A percentile compares a stretch with the other conserved stretches of the same genome.
Evolutionary conservation across 169 alveolate species (phyloP).

Genomic region (Plasmodium vinckei): DNA sequence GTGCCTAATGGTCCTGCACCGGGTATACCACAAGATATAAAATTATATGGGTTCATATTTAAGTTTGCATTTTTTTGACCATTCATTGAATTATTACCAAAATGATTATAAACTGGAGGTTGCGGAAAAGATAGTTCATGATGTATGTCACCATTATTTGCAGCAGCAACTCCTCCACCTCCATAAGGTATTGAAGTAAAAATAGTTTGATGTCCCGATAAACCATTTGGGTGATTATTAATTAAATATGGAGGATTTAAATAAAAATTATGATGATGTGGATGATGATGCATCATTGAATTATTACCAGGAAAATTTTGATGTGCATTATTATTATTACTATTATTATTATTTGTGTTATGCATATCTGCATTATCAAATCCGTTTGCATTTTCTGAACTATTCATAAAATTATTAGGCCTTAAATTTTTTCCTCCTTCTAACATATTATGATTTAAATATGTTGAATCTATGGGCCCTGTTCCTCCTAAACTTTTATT

Average conservation of each 20-base stretch:
- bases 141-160: conserved; percentile 27
- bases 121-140: conserved; percentile 56
- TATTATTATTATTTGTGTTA: background rate
- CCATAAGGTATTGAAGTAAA: conserved; percentile 30
- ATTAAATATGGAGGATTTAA: conserved; percentile 23
- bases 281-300: conserved; percentile 64
- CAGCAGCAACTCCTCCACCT: background rate
- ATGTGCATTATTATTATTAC: background rate
- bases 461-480: conserved; percentile 5
- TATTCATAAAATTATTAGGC: conserved; percentile 33
- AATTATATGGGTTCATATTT: conserved; percentile 45
- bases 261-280: conserved; percentile 57
- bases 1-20: conserved; percentile 22
- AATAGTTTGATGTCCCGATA: conserved; percentile 38
- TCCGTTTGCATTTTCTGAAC: conserved; percentile 43
- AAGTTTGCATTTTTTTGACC: conserved; percentile 27
- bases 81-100: conserved; percentile 7
- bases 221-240: conserved; percentile 67
- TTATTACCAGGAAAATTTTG: background rate
- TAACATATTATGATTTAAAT: conserved; percentile 43
- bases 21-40: conserved; percentile 56
- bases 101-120: conserved; percentile 49
- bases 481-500: conserved; percentile 4
- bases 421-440: conserved; percentile 30
- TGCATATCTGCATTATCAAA: conserved; percentile 25